Conservation (phyloP, 352 stramenopile genomes). For the Aphanomyces astaci region DNA sequence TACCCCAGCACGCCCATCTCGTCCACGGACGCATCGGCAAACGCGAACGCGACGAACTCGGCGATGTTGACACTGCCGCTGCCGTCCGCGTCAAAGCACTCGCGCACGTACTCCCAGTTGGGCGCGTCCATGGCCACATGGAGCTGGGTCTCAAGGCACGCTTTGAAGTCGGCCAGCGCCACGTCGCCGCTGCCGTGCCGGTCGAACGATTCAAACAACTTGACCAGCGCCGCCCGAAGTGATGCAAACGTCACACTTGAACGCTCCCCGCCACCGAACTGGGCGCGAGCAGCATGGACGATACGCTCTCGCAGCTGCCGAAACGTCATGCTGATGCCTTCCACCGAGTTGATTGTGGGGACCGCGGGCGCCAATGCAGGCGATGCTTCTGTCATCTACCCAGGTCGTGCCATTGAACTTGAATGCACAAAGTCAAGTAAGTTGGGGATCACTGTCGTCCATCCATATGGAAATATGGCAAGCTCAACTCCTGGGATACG, state of each 20-base stretch:
- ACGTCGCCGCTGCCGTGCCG: constrained; percentile 44
- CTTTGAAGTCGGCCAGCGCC: constrained; percentile 41
- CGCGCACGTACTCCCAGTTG: constrained; percentile 41
- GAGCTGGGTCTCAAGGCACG: constrained; percentile 40
- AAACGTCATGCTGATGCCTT: constrained; percentile 36
- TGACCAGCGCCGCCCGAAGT: constrained; percentile 44
- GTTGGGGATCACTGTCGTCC: no score
- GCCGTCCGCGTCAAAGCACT: constrained; percentile 41
- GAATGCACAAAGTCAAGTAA: no score
- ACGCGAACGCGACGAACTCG: constrained; percentile 70
- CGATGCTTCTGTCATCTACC: neutral
- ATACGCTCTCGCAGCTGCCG: constrained; percentile 34
- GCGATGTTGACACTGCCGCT: constrained; percentile 42
- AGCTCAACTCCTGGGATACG: no score
- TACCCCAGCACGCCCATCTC: constrained; percentile 49
- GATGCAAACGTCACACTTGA: constrained; percentile 33
- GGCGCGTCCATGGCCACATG: constrained; percentile 33
- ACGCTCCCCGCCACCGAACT: constrained; percentile 26
- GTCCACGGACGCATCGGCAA: constrained; percentile 23
- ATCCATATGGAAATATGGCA: no score
- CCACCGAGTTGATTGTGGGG: constrained; percentile 17
- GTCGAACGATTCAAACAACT: constrained; percentile 53
- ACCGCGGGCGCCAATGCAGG: neutral
- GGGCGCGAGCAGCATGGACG: constrained; percentile 32
- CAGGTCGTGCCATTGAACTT: no score